Evolutionary conservation across 1,139 yeast species (phyloP), one percentile per base, ranked within the genome.

Genomic region (Yueomyces sp.): DNA sequence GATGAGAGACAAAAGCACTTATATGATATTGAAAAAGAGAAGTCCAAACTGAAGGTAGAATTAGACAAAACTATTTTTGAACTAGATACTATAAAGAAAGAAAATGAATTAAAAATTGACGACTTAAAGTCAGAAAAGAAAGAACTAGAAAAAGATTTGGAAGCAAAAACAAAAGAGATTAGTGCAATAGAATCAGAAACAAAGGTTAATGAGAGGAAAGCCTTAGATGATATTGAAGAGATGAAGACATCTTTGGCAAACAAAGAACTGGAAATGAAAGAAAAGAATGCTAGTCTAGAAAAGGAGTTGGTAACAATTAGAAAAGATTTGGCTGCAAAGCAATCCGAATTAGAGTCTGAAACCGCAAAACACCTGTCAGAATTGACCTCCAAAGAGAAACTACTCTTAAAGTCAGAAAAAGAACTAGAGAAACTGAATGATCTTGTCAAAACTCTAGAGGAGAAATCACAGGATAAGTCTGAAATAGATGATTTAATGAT

Each of bases 401-500:
- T 4, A 36, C 5, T 25, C 7, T 19, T 1, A 8, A 6, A 36
- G 25, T 36, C 25, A 12, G 11, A 25, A 9, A 36, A 36, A n/a
- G 37, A 43, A 42, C 9, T 46, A 6, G 37, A 41, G 28, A 37
- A 30, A 5, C 37, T 48, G 12, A 36, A 44, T 30, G 29, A 43
- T 8, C 46, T 50, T 39, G 48, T 47, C 44, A 41, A 41, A 12
- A 46, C 49, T 32, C 40, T 47, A 27, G 48, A 48, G 38, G 38
- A 41, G 26, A 44, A 47, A 32, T 44, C 44, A 32, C 50, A 47
- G 7, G 54, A 50, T 34, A 47, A 47, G 36, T 48, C 59, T 6
- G 94, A 84, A 41, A 58, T 81, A 11, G 95, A 86, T 55, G 95
- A 84, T 45, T 62, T 85, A 48, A 75, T 85, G 79, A 64, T 83